Evolutionary conservation across 257 asterid genomes (phyloP), one percentile per base, ranked within the genome.

Genomic region (Phtheirospermum japonicum): DNA sequence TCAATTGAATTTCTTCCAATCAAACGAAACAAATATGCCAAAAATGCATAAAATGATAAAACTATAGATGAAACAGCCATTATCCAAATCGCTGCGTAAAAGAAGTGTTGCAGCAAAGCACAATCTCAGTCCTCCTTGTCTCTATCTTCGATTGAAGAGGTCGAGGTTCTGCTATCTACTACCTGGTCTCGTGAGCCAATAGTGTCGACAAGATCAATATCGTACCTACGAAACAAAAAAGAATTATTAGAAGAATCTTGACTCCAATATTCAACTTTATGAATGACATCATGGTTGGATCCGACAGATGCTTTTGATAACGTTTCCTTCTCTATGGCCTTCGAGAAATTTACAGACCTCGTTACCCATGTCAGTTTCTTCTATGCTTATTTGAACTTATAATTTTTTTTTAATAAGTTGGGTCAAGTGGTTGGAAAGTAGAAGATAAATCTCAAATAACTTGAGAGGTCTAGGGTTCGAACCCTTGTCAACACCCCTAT

Each of bases 81-180:
- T n/a, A n/a, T n/a, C n/a, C n/a, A n/a, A n/a, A n/a, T n/a, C n/a
- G n/a, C 34, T 2, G 4, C 34, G 6, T 31, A 31, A 31, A 49
- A 19, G 18, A 49, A 10, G 10, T 18, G 55, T 9, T 11, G 14
- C 52, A 75, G 8, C 9, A 71, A 66, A 55, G 66, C 43, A n/a
- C n/a, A n/a, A n/a, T n/a, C n/a, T n/a, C 84, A 49, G 37, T 86
- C 95, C 76, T 89, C 89, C 78, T 83, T 89, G 51, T 74, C 87
- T 65, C 71, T 73, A 16, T 74, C 57, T 57, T 79, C 5, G 68
- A 65, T 55, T 71, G 4, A 81, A 48, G 75, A 30, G 14, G 80
- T 33, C 32, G 83, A 59, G 74, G 73, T 58, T 54, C 69, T 61
- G 49, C 65, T 70, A 26, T 60, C 71, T 48, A 64, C 82, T 16